Base-by-base conservation (phyloP, 2,329 filamentous ascomycete species). In the Colletotrichum sp. region DNA sequence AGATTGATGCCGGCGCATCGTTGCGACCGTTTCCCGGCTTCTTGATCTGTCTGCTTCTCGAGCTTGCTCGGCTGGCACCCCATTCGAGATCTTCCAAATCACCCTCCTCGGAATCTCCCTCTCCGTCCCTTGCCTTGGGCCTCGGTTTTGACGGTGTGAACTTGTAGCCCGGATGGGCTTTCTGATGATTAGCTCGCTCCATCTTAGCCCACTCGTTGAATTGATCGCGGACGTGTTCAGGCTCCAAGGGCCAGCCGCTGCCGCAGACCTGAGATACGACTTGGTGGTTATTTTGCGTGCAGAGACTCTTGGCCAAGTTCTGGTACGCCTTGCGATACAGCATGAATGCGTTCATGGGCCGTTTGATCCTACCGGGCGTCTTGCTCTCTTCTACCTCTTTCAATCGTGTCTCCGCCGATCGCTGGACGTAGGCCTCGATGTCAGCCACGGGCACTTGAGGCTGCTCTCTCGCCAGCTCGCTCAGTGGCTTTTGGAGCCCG, bases 291-390 rank as follows among this genome's bases (percentile, higher is more conserved):
- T 97, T 96, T 80, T 97, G 93, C 16, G 92, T 88, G 80, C 94
- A 95, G 89, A 93, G 95, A 68, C 91, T 89, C 84, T 98, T 98
- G 75, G 95, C 95, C 36, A 96, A 90, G 77, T 97, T 95, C 76
- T 98, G 95, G 82, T 95, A 98, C 8, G 95, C 95, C 79, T 97
- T 98, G 57, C 97, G 94, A 84, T 99, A 99, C 67, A 99, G 89
- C 94, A 99, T 98, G 87, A 99, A 99, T 1, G 95, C 96, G 84
- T 99, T 99, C 94, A 98, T 98, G 4, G 97, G 96, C 34, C 97
- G 91, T 81, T 96, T 95, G 79, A 99, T 91, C 83, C 96, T 96
- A 30, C 95, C 95, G 3, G 88, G 88, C 44, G 92, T 87, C 80
- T 93, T 95, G 73, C 92, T 90, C 80, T 91, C 90, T 59, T 92